phyloP scores from a whole-genome alignment of 345 rosid genomes.

The Brassica napus region Da-Ae NC_063436.1:9945501-9946000 shows the following conservation, averaged over 20 bases:
- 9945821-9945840: neutral
- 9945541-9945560: neutral
- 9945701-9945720: neutral
- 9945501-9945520: neutral
- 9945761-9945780: no score
- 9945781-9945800: neutral
- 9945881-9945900: neutral
- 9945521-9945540: slow-evolving; percentile 6
- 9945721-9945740: neutral
- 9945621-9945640: slow-evolving; percentile 12
- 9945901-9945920: neutral
- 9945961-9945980: slow-evolving; percentile 93
- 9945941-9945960: slow-evolving; percentile 55
- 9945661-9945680: neutral
- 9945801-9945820: neutral
- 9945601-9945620: neutral
- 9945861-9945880: no score
- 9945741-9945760: neutral
- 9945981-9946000: slow-evolving; percentile 83
- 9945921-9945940: neutral
- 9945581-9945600: neutral
- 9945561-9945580: neutral
- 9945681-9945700: neutral
- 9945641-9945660: neutral
- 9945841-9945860: slow-evolving; percentile 6